Evolutionary conservation across 441 rosid species (phyloP).

Genomic region (Populus hybrid): DNA sequence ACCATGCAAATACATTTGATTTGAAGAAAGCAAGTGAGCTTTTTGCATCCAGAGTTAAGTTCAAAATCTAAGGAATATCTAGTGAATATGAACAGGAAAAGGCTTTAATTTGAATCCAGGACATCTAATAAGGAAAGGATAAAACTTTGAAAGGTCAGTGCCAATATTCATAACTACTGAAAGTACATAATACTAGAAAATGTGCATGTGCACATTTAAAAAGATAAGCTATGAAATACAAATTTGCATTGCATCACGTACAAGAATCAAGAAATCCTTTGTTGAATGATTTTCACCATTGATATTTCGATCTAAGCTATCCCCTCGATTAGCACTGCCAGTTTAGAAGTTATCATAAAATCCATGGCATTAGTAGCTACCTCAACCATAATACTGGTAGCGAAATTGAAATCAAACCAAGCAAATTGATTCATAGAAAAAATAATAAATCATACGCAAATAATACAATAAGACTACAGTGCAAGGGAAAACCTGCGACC

Average conservation of each 20-base stretch:
- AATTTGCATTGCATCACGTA: conserved; percentile 35
- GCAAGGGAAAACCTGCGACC: conserved; percentile 73
- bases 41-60: not conserved
- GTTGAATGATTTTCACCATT: conserved; percentile 63
- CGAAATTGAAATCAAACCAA: conserved; percentile 7
- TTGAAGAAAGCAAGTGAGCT: conserved; percentile 7
- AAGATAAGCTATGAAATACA: not conserved
- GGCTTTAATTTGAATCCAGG: conserved; percentile 11
- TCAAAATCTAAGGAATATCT: not conserved
- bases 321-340: conserved; percentile 88
- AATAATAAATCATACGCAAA: not conserved
- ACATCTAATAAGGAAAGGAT: conserved; percentile 5
- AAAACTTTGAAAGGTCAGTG: not conserved
- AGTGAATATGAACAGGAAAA: not conserved
- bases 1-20: not conserved
- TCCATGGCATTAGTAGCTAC: conserved; percentile 13
- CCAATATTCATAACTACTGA: not conserved
- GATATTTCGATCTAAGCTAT: conserved; percentile 84
- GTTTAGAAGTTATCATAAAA: conserved; percentile 23
- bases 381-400: not conserved
- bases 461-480: conserved; percentile 27
- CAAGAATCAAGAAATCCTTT: conserved; percentile 86
- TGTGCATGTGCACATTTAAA: not conserved
- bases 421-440: conserved; percentile 14
- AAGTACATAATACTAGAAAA: not conserved